These are phyloP conservation scores for Salinomyces thailandicus DNA, from an alignment of 2,329 filamentous ascomycete species.

Conservation along the genomic window DNA sequence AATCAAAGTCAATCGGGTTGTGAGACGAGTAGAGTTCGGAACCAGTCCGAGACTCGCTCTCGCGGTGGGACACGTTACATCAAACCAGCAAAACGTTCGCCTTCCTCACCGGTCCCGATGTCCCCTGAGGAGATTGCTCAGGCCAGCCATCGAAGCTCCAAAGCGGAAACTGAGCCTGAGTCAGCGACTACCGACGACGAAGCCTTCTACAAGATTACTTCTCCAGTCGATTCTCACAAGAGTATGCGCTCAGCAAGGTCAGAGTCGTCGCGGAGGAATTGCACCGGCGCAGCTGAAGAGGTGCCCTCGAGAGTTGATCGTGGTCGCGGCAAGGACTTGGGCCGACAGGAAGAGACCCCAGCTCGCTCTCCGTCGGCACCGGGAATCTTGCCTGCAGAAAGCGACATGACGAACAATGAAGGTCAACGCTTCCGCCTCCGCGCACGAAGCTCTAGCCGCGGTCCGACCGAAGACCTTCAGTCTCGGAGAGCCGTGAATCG, in stretches of 20 bases:
- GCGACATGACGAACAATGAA: conserved; percentile 40
- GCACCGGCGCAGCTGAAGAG: neutral
- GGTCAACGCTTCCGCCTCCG: conserved; percentile 38
- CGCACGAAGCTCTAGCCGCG: conserved; percentile 41
- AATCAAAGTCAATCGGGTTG: conserved; percentile 21
- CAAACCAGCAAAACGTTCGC: conserved; percentile 70
- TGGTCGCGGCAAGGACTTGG: conserved; percentile 51
- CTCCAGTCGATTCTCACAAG: conserved; percentile 23
- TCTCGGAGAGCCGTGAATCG: conserved; percentile 22
- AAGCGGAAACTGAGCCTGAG: conserved; percentile 34
- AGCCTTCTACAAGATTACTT: conserved; percentile 36
- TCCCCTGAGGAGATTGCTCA: conserved; percentile 64
- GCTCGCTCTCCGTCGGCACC: conserved; percentile 70
- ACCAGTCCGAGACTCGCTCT: conserved; percentile 57
- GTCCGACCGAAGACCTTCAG: conserved; percentile 24
- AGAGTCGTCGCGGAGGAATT: conserved; percentile 1
- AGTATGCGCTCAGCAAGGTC: conserved; percentile 2
- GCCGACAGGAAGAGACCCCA: conserved; percentile 47
- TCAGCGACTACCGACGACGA: conserved; percentile 40
- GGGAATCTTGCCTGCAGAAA: conserved; percentile 46
- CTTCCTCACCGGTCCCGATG: conserved; percentile 88
- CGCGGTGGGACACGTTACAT: conserved; percentile 56
- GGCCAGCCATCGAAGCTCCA: conserved; percentile 29
- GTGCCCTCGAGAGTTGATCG: conserved; percentile 3
- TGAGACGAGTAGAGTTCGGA: conserved; percentile 38